These are phyloP conservation scores for Globisporangium radiosum DNA, from an alignment of 352 stramenopile genomes.

Conservation along the genomic window DNA sequence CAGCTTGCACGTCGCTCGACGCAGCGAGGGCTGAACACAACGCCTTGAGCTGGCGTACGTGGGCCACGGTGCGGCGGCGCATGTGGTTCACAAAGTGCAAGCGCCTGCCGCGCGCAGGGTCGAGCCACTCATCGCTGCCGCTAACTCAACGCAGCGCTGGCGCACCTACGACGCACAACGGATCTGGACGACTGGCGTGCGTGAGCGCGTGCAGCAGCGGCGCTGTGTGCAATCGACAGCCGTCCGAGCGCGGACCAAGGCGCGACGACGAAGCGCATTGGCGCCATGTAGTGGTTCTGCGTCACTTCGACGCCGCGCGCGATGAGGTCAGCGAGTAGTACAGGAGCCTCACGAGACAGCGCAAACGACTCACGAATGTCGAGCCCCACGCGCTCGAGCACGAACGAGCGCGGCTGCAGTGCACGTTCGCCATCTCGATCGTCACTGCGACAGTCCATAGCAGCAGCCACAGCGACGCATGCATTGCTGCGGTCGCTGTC, in stretches of 20 bases:
- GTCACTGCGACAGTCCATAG: no score
- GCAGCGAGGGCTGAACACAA: not conserved
- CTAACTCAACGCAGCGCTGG: not conserved
- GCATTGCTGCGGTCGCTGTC: no score
- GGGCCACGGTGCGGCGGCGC: not conserved
- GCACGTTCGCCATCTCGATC: no score
- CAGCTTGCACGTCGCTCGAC: not conserved
- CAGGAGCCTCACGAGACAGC: not conserved
- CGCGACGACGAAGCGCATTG: no score
- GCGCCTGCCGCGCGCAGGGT: not conserved
- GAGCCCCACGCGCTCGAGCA: not conserved
- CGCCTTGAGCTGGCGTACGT: not conserved
- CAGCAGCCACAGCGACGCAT: no score
- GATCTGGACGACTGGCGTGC: no score
- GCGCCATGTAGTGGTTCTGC: not conserved
- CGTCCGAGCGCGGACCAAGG: not conserved
- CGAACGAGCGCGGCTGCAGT: no score
- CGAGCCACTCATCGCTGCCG: not conserved
- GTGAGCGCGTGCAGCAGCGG: not conserved
- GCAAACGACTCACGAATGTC: not conserved
- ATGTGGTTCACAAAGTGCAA: not conserved
- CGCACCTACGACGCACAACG: no score
- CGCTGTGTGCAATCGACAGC: not conserved
- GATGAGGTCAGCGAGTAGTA: not conserved
- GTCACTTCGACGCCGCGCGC: not conserved